Evolutionary conservation across 2,329 filamentous ascomycete species (phyloP), one percentile per base, ranked within the genome.

Genomic region (Trichoderma hamatum): DNA sequence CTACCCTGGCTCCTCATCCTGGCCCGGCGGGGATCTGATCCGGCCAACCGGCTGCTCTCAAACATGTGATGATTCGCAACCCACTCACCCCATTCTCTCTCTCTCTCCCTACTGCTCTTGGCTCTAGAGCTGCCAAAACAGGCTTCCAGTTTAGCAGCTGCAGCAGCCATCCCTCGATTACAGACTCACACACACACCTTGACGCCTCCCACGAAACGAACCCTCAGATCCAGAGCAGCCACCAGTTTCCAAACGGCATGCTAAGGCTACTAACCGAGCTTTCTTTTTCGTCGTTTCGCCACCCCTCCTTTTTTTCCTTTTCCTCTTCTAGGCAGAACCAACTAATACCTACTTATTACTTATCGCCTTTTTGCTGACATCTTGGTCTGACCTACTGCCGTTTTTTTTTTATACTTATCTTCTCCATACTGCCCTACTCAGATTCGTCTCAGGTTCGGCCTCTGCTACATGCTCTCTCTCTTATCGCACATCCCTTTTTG

Each of bases 221-320:
- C 19, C 34, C 28, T 30, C 36, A 49, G 46, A 49, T 24, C 6
- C 49, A 58, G 39, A 56, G 10, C 26, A 56, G 55, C 55, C 55
- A 58, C 55, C 46, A 64, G 19, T 54, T 54, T 43, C 3, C 19
- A n/a, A 16, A n/a, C 2, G 0, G 19, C 34, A 30, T 16, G 34
- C 34, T 10, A n/a, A 36, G 39, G 19, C 61, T 54, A 34, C 61
- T 54, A 64, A 54, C 46, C 61, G 61, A 64, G 61, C 49, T 13
- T n/a, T 32, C 32, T 30, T 49, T 34, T 21, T 11, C 21, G 30
- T 39, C 16, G 11, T 19, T n/a, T 60, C 39, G 39, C 39, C 39
- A 43, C 39, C 39, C 39, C 26, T 32, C 28, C 52, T n/a, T 21
- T 56, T 32, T 19, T 21, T n/a, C 39, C 39, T 43, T 7, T 19